phyloP scores from a whole-genome alignment of 2,329 filamentous ascomycete species.

The Dactylellina haptotyla region DNA sequence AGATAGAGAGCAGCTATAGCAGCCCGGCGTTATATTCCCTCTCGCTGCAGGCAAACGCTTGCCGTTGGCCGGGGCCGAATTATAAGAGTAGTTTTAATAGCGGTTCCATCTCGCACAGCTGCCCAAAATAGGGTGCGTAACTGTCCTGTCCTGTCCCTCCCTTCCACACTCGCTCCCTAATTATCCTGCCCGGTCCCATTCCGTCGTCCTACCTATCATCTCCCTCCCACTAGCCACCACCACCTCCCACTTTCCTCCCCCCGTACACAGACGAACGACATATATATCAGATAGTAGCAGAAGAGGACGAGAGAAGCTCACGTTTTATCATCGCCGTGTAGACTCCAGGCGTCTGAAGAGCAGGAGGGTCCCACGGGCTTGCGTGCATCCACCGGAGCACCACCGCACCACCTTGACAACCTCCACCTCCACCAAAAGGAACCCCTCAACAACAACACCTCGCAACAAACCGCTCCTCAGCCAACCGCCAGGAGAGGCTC shows the following conservation, averaged over 20 bases:
- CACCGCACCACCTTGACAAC: constrained; percentile 21
- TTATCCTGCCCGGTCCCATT: constrained; percentile 5
- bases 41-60: too few relatives aligned
- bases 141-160: background rate
- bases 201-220: background rate
- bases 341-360: constrained; percentile 44
- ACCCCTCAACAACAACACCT: constrained; percentile 41
- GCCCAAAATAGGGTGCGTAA: constrained; percentile 53
- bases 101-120: constrained; percentile 21
- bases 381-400: constrained; percentile 41
- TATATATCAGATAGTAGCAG: background rate
- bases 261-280: too few relatives aligned
- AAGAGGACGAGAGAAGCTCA: constrained; percentile 25
- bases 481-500: constrained; percentile 4
- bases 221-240: constrained; percentile 7
- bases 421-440: constrained; percentile 3
- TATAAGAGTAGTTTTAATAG: background rate
- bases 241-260: constrained; percentile 6
- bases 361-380: constrained; percentile 49
- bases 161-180: background rate
- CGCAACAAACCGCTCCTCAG: constrained; percentile 1
- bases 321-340: constrained; percentile 13
- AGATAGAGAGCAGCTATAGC: too few relatives aligned
- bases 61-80: too few relatives aligned
- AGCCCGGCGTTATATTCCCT: too few relatives aligned